phyloP scores from a whole-genome alignment of 768 basidiomycete species.

The Suillus placidus region DNA sequence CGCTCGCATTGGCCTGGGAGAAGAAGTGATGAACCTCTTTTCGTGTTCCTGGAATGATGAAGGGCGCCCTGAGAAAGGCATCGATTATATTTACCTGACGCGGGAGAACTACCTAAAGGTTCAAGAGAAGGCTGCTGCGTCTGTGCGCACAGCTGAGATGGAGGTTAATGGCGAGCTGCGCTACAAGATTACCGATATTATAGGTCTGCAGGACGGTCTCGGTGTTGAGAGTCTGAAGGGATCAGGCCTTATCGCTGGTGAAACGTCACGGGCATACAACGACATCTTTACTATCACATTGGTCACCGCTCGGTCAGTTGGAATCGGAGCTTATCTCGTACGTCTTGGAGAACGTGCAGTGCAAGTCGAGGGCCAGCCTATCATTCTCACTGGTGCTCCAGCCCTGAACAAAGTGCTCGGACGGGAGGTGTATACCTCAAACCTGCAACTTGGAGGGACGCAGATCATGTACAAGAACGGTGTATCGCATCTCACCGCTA shows the following conservation, averaged over 20 bases:
- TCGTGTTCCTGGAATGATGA: slow-evolving; percentile 89
- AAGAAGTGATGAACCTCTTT: slow-evolving; percentile 87
- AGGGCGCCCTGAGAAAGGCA: slow-evolving; percentile 87
- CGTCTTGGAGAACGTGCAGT: slow-evolving; percentile 97
- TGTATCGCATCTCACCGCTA: slow-evolving; percentile 93
- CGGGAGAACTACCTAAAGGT: slow-evolving; percentile 88
- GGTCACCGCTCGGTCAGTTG: slow-evolving; percentile 97
- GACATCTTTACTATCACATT: slow-evolving; percentile 99
- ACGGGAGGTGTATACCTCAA: slow-evolving; percentile 98
- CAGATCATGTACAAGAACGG: slow-evolving; percentile 99
- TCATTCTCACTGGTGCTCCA: slow-evolving; percentile 95
- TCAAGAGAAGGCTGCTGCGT: slow-evolving; percentile 78
- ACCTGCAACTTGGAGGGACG: slow-evolving; percentile 98
- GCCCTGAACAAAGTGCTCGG: slow-evolving; percentile 99
- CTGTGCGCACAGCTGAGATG: slow-evolving; percentile 82
- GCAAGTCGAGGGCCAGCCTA: slow-evolving; percentile 98
- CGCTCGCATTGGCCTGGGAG: slow-evolving; percentile 93
- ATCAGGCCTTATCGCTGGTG: slow-evolving; percentile 97
- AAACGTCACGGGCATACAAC: slow-evolving; percentile 97
- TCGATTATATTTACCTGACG: slow-evolving; percentile 95
- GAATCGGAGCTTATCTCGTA: slow-evolving; percentile 98
- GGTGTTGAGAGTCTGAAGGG: slow-evolving; percentile 96
- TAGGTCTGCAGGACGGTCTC: slow-evolving; percentile 95
- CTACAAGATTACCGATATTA: slow-evolving; percentile 94
- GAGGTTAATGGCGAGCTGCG: slow-evolving; percentile 85